phyloP scores from a whole-genome alignment of 2,329 filamentous ascomycete genomes.

The Aureobasidium lini region DNA sequence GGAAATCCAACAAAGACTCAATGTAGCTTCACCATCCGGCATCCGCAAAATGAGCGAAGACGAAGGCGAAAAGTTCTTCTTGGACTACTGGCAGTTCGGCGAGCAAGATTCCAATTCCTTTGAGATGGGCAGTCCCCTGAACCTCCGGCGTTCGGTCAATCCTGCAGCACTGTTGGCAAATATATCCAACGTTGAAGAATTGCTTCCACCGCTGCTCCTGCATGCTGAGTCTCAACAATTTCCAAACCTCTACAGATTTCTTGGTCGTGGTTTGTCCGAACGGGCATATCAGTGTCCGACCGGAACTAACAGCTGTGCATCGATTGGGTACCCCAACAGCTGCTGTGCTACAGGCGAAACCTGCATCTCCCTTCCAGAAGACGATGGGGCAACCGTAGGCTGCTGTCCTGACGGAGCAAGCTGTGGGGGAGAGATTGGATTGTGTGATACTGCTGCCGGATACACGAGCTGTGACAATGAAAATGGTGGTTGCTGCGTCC shows the following conservation, averaged over 20 bases:
- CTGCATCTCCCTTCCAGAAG: conserved; percentile 58
- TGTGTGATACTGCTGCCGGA: conserved; percentile 50
- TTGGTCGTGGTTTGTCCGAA: conserved; percentile 33
- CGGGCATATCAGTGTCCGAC: conserved; percentile 59
- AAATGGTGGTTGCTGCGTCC: conserved; percentile 63
- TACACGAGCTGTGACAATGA: conserved; percentile 58
- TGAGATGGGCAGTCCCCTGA: not conserved
- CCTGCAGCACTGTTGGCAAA: conserved; percentile 9
- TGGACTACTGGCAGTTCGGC: conserved; percentile 54
- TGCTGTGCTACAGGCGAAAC: conserved; percentile 62
- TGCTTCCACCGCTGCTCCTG: conserved; percentile 46
- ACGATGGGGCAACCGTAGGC: conserved; percentile 59
- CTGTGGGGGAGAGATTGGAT: conserved; percentile 56
- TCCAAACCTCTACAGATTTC: conserved; percentile 14
- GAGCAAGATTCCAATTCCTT: conserved; percentile 13
- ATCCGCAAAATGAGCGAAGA: conserved; percentile 67
- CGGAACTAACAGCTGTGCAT: conserved; percentile 57
- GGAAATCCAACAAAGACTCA: conserved; percentile 33
- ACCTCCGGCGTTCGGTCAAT: not conserved
- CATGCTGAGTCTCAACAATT: conserved; percentile 31
- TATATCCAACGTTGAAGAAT: conserved; percentile 18
- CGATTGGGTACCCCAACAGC: conserved; percentile 59
- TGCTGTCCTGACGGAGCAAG: conserved; percentile 62
- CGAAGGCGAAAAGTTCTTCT: conserved; percentile 65
- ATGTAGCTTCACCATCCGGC: conserved; percentile 43